Base-by-base conservation (phyloP, 495 filamentous ascomycete species). In the Neurospora sp. region DNA sequence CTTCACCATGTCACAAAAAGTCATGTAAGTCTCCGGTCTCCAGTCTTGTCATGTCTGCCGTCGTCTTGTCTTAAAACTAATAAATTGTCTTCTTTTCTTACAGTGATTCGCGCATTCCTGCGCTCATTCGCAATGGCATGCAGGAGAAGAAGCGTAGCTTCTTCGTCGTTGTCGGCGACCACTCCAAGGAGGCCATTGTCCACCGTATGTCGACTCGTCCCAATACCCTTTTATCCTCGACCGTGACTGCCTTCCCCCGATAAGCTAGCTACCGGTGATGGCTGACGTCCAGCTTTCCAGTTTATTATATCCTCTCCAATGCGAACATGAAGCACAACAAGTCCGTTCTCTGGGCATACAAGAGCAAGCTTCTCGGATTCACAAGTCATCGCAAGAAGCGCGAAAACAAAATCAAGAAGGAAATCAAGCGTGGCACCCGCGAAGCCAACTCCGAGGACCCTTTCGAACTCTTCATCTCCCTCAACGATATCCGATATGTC, bases 301-400 rank as follows among this genome's bases (percentile, higher is more conserved):
- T 99, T 42, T 94, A 98, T 83, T 93, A 94, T 78, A 96, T 99
- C 77, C 91, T 97, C 84, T 93, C 94, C 69, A 91, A 88, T 76
- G 90, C 91, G 78, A 93, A 97, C 79, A 87, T 97, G 74, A 97
- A 96, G 83, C 90, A 96, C 80, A 98, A 98, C 84, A 98, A 98
- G 82, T 94, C 92, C 12, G 94, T 99, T 4, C 85, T 99, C 18
- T 99, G 96, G 96, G 94, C 96, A n/a, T 99, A 99, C 84, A 98
- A 98, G 84, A 96, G 97, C 81, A 94, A 98, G 80, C 88, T 99
- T 1, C 85, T 99, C 39, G 94, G 94, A 39, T 99, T 99, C 82
- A 96, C 93, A 12, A 89, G 86, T 83, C 89, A 99, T 82, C 92
- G 96, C 23, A 96, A 96, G 85, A 98, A 99, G 89, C 91, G 96